Base-by-base conservation (phyloP, 495 filamentous ascomycete genomes). In the Arthonia radiata region DNA sequence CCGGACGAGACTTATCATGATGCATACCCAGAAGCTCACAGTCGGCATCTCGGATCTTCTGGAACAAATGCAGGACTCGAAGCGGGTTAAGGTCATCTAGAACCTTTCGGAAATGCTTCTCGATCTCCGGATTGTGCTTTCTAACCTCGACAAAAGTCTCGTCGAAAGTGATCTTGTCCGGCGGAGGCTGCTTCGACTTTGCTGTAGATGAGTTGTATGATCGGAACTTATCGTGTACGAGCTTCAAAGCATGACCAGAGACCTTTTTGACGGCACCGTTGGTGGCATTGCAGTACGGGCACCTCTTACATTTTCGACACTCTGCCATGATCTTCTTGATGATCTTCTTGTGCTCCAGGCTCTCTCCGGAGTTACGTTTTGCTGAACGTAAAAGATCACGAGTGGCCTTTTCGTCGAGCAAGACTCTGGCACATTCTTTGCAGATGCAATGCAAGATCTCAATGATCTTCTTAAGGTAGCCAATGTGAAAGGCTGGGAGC, bases 81-180 rank as follows among this genome's bases (percentile, higher is more conserved):
- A 94, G 57, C 0, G 86, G 79, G 37, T 93, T 89, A 42, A 97
- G 40, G 39, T 97, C 86, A 40, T 97, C 86, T 53, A 83, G 71
- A 1, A 81, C 89, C 41, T 82, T 86, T 38, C 70, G 74, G 27
- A 78, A 49, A 43, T 90, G 74, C 43, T 79, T 82, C 19, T 93
- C 83, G n/a, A 94, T 50, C 25, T 93, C 86, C 0, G 62, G 47
- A 30, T 72, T 71, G 22, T 58, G 56, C 18, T 66, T 64, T 38
- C 71, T 76, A 2, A 75, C 78, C 33, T 74, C 65, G 2, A 56
- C 44, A 35, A 94, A 89, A 7, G 81, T 86, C 15, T 61, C 61
- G 34, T 94, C 79, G 37, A 91, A 94, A 11, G 56, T 57, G 8
- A 70, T 52, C 47, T 93, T 90, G 44, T 66, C 71, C 23, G 59